Evolutionary conservation across 495 filamentous ascomycete genomes (phyloP), one percentile per base, ranked within the genome.

Genomic region (Podospora didyma): DNA sequence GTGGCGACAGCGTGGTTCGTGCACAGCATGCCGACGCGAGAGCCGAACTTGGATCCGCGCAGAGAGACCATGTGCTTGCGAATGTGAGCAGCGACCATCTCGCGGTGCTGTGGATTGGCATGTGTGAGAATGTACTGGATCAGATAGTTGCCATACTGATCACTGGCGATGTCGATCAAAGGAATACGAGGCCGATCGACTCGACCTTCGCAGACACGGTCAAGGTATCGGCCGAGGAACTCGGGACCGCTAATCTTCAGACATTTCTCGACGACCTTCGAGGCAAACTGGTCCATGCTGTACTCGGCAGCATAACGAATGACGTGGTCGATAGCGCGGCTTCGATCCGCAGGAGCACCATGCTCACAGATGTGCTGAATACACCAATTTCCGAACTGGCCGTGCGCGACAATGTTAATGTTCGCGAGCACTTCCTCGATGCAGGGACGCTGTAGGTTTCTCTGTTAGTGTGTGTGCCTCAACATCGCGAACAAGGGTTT

Each of bases 341-440:
- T 95, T 66, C 92, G 91, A 69, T 98, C 94, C 54, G 86, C 85
- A 24, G 92, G 90, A 57, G 88, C 86, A 37, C 94, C 95, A 69
- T 98, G 95, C 68, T 98, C 94, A 74, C 94, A 98, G 67, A 98
- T 92, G 73, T 98, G 94, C 72, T 98, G 94, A 62, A 98, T 97
- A 73, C 94, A 98, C 94, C 94, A 98, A 67, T 98, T 98, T 48
- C 94, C 94, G 68, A 97, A 98, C 67, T 98, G 94, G n/a, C 94
- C 94, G 71, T 96, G 94, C 46, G 94, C 87, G 64, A 98, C 89
- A 51, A 96, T 86, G 71, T 97, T 90, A 54, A 97, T 95, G 68
- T 91, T 96, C 34, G 80, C 85, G 24, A 98, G 79, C 7, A 98
- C 94, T 68, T 98, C 94, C 71, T 95, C 91, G 64, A 98, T 96